Evolutionary conservation across 306 rosid genomes (phyloP).

Genomic region (Leucaena leucocephala): DNA sequence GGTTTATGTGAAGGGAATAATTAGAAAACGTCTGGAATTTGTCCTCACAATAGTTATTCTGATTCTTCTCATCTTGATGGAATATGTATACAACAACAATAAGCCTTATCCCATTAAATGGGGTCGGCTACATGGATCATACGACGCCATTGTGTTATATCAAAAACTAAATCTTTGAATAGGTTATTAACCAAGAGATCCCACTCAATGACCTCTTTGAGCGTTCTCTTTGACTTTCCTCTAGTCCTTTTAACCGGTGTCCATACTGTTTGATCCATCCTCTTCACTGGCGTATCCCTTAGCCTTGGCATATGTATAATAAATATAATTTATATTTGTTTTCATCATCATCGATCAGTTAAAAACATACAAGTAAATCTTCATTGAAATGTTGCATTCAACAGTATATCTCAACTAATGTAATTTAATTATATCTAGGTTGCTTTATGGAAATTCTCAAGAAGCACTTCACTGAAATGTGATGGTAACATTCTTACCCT

Average conservation of each 20-base stretch:
- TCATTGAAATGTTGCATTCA: slow-evolving; percentile 15
- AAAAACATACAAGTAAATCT: slow-evolving; percentile 14
- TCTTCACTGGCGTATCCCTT: no score
- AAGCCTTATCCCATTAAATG: no score
- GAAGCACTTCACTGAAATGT: slow-evolving; percentile 61
- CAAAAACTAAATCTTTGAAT: no score
- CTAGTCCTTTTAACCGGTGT: no score
- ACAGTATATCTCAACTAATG: slow-evolving; percentile 41
- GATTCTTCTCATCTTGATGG: slow-evolving; percentile 6
- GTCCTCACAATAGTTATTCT: not conserved
- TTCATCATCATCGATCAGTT: slow-evolving; percentile 14
- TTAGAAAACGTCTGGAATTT: not conserved
- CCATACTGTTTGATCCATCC: no score
- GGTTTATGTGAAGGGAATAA: slow-evolving; percentile 27
- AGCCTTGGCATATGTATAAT: no score
- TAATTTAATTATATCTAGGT: slow-evolving; percentile 57
- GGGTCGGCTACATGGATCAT: no score
- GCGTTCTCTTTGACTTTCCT: no score
- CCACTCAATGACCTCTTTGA: no score
- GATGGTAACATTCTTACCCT: slow-evolving; percentile 38
- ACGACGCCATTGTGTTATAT: no score
- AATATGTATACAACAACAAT: no score
- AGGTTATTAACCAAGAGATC: no score
- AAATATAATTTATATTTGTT: slow-evolving; percentile 23
- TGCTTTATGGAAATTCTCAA: slow-evolving; percentile 88